Conservation (phyloP, 2,329 filamentous ascomycete genomes). For the Hypoxylon sp. region DNA sequence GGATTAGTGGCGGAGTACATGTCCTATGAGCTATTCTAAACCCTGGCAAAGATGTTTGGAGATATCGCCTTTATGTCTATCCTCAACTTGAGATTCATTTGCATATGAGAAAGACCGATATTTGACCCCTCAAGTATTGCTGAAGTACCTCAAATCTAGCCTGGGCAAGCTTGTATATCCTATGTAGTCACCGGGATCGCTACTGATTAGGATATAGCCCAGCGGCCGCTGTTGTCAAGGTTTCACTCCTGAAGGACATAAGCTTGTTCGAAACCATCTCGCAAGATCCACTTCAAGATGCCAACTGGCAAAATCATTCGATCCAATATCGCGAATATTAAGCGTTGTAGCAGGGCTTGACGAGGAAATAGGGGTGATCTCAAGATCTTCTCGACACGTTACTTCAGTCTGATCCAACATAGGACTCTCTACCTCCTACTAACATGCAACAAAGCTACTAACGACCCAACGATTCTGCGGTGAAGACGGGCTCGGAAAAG, state of each 20-base stretch:
- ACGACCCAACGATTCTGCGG: background rate
- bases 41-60: conserved; percentile 23
- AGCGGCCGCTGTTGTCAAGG: conserved; percentile 8
- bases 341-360: conserved; percentile 5
- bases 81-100: conserved; percentile 23
- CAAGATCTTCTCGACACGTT: conserved; percentile 15
- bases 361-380: background rate
- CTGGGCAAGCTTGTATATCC: conserved; percentile 26
- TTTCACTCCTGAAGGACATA: conserved; percentile 21
- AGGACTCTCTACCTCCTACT: conserved; percentile 9
- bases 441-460: conserved; percentile 9
- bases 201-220: conserved; percentile 13
- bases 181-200: conserved; percentile 25
- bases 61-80: conserved; percentile 19
- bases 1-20: conserved; percentile 34
- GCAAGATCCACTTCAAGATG: conserved; percentile 23
- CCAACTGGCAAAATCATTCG: conserved; percentile 14
- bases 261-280: conserved; percentile 13
- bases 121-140: conserved; percentile 29
- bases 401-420: conserved; percentile 3
- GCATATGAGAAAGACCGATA: conserved; percentile 15
- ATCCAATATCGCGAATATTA: conserved; percentile 22
- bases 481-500: conserved; percentile 1
- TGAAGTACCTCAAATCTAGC: conserved; percentile 23
- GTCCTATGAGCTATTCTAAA: conserved; percentile 29